Conservation (phyloP, 2,329 filamentous ascomycete species). For the Botrytis pseudocinerea region DNA sequence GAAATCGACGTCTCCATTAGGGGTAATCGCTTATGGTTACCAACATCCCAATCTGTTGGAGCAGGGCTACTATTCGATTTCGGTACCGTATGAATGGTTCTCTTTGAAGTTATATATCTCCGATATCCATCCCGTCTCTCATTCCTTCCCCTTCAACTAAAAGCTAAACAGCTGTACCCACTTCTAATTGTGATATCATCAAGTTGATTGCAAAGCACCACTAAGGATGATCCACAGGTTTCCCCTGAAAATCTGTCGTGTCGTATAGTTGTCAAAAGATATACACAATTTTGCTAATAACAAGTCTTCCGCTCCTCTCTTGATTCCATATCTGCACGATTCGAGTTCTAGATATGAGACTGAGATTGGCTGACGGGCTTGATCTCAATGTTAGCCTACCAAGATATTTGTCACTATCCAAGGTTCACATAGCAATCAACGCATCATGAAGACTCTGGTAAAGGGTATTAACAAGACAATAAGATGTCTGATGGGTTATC, state of each 20-base stretch:
- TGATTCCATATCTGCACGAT: too few relatives aligned
- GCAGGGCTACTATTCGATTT: background rate
- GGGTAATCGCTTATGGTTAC: background rate
- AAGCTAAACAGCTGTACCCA: background rate
- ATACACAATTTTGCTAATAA: too few relatives aligned
- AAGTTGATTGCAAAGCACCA: background rate
- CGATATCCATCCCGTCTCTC: background rate
- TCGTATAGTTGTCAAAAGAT: background rate
- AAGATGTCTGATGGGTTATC: conserved; percentile 6
- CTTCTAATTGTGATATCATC: background rate
- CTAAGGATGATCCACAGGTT: conserved; percentile 3
- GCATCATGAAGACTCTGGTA: background rate
- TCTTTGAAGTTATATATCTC: background rate
- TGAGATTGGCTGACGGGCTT: background rate
- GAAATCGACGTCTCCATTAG: background rate
- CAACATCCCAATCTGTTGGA: background rate
- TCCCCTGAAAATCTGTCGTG: background rate
- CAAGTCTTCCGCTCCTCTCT: background rate
- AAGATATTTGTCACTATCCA: background rate
- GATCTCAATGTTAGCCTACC: background rate
- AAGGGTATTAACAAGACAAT: conserved; percentile 21
- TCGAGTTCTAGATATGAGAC: background rate
- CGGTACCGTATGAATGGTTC: background rate
- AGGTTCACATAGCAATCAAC: background rate
- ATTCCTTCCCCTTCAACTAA: background rate